phyloP scores from a whole-genome alignment of 176 grass and related monocot species.

The Phoenix dactylifera region DNA sequence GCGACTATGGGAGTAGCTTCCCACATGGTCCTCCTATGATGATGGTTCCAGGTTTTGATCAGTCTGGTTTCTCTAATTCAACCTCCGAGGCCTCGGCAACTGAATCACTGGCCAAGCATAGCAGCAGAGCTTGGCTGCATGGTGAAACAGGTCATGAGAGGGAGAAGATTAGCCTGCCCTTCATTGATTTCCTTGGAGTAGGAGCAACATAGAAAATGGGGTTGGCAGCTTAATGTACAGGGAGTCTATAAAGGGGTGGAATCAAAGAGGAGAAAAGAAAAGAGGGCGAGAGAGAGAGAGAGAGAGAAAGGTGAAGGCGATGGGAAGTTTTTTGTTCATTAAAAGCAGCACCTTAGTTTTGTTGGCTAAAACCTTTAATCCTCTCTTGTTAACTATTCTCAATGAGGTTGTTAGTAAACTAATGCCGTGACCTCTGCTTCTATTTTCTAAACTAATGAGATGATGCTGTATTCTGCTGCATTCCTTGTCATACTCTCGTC shows the following conservation, averaged over 20 bases:
- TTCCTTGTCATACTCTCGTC: no score
- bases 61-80: slow-evolving; percentile 1
- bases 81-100: not conserved
- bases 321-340: not conserved
- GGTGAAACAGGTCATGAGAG: not conserved
- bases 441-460: not conserved
- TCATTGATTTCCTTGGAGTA: slow-evolving; percentile 17
- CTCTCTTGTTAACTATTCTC: not conserved
- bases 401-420: not conserved
- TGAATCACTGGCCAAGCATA: slow-evolving; percentile 1
- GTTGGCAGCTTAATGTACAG: not conserved
- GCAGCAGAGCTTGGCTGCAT: not conserved
- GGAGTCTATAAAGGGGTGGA: not conserved
- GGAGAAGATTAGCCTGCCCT: not conserved
- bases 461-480: not conserved
- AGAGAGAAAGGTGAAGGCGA: no score
- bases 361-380: slow-evolving; percentile 2
- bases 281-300: no score
- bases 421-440: not conserved
- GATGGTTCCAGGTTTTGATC: not conserved
- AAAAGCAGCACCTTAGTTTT: not conserved
- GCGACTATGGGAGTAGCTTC: not conserved
- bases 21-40: not conserved
- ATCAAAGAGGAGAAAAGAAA: not conserved
- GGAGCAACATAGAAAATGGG: slow-evolving; percentile 5